These are phyloP conservation scores for Aspergillus hortae DNA, from an alignment of 2,329 filamentous ascomycete species.

Conservation along the genomic window DNA sequence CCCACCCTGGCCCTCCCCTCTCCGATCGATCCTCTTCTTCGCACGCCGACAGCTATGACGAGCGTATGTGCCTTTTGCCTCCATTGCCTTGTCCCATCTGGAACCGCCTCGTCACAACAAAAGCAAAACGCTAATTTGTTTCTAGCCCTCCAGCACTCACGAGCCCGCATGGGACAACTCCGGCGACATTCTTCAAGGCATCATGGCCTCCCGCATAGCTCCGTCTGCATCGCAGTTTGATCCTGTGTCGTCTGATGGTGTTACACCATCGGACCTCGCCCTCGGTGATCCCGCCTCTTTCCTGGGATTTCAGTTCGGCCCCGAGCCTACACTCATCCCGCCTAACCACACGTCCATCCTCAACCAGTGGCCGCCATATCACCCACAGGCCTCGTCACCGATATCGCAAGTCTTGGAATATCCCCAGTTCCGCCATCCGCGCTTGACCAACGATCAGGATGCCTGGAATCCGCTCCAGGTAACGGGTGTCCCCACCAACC, in stretches of 20 bases:
- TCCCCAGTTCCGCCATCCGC: slow-evolving; percentile 17
- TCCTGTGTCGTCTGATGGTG: slow-evolving; percentile 8
- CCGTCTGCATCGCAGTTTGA: slow-evolving; percentile 12
- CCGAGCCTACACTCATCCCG: slow-evolving; percentile 18
- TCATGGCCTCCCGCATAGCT: slow-evolving; percentile 19
- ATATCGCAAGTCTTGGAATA: slow-evolving; percentile 18
- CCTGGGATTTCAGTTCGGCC: slow-evolving; percentile 24
- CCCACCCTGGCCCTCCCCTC: not conserved
- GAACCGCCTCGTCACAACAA: not conserved
- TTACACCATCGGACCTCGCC: slow-evolving; percentile 12
- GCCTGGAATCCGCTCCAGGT: slow-evolving; percentile 32
- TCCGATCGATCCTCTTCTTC: slow-evolving; percentile 1
- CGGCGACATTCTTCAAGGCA: slow-evolving; percentile 31
- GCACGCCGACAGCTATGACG: slow-evolving; percentile 15
- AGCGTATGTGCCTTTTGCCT: slow-evolving; percentile 13
- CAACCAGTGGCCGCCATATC: slow-evolving; percentile 16
- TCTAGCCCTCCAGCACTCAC: slow-evolving; percentile 10
- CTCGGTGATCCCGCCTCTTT: slow-evolving; percentile 22
- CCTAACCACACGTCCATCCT: slow-evolving; percentile 18
- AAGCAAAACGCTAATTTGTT: not conserved
- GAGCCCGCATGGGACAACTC: slow-evolving; percentile 21
- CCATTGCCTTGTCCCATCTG: not conserved
- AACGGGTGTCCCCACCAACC: slow-evolving; percentile 21
- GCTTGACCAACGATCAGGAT: slow-evolving; percentile 23
- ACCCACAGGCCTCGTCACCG: slow-evolving; percentile 16